Evolutionary conservation across 116 monocot genomes (phyloP), one percentile per base, ranked within the genome.

Genomic region (Dioscorea cayenensis): DNA sequence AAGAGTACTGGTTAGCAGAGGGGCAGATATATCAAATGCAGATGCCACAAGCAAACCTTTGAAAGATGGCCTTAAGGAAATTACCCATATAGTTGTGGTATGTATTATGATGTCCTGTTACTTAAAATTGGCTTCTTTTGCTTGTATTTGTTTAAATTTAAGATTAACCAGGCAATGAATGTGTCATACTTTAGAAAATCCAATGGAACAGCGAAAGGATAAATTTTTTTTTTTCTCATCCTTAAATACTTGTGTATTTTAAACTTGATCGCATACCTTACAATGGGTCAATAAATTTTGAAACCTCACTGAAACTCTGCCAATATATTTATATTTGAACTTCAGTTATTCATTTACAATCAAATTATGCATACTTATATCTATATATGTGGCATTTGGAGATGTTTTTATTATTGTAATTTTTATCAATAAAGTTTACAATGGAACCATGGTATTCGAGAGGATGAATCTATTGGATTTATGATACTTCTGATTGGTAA

Each of bases 71-170:
- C 63, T 94, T 66, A 37, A 51, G 10, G 85, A 72, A 68, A 85
- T 99, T 73, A 87, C 99, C 27, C 99, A 99, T 71, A 80, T 99
- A 74, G 85, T 99, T 81, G 81, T 99, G 99, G 99, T 99, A 93
- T 72, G 52, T 21, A 20, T 77, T 71, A 20, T 62, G 62, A 19
- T 59, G n/a, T 17, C 6, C 6, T 66, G 4, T 72, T 70, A 51
- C 14, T 73, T 11, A 55, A n/a, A 55, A 55, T 55, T 55, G 55
- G 7, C 12, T 43, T 43, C 43, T 10, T 43, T 43, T 43, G 11
- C 12, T 43, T 43, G 43, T 43, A 43, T 10, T 43, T 43, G 14
- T 55, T 55, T 55, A 5, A 5, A 55, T 55, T 5, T 55, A 16
- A 55, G 55, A 55, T n/a, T 55, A 55, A 55, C 55, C 17, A 55